A percentile compares a stretch with the other conserved stretches of the same genome.
Evolutionary conservation across 305 asterid genomes (phyloP).

Genomic region (Fraxinus dipetala): DNA sequence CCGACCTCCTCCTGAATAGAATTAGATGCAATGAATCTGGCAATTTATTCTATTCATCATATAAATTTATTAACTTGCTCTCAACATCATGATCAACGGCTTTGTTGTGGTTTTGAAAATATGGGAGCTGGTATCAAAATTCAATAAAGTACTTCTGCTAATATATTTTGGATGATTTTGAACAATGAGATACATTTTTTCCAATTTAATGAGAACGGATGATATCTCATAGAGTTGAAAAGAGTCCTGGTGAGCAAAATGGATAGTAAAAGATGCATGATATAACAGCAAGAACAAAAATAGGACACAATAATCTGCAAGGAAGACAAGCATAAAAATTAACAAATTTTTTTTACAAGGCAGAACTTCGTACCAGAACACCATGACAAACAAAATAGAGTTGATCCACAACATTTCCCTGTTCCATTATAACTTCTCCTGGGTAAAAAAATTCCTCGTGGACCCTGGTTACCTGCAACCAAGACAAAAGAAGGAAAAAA

Average conservation of each 20-base stretch:
- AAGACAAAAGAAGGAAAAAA: neutral
- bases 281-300: neutral
- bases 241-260: neutral
- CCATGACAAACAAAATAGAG: constrained; percentile 78
- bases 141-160: neutral
- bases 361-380: constrained; percentile 43
- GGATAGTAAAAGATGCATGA: neutral
- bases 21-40: neutral
- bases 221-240: neutral
- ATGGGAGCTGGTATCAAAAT: neutral
- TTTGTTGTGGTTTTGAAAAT: neutral
- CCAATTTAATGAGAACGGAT: neutral
- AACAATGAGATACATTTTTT: neutral
- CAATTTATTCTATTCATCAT: neutral
- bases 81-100: neutral
- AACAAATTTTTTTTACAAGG: neutral
- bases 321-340: neutral
- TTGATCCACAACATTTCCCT: constrained; percentile 76
- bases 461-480: constrained; percentile 65
- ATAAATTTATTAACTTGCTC: neutral
- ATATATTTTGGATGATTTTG: neutral
- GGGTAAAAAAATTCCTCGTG: constrained; percentile 93
- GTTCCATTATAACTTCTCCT: constrained; percentile 84
- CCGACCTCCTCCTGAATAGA: constrained; percentile 71
- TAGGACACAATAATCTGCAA: neutral